Evolutionary conservation across 1,284 basidiomycete genomes (phyloP).

Genomic region (Fomitopsis betulina): DNA sequence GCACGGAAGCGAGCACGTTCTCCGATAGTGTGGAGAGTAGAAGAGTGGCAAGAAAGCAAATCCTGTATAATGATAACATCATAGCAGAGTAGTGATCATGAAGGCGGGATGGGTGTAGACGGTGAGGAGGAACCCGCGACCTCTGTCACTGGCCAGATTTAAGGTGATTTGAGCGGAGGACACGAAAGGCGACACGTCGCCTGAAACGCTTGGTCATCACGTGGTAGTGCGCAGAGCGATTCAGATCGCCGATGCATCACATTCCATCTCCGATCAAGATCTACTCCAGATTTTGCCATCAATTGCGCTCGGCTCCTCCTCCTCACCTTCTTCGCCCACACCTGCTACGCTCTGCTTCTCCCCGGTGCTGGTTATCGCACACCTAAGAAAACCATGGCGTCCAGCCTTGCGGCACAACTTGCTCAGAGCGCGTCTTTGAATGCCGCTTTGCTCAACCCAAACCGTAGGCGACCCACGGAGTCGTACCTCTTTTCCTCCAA

Average conservation of each 20-base stretch:
- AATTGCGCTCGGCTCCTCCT: too few relatives aligned
- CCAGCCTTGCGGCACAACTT: conserved; percentile 83
- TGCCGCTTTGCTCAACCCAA: conserved; percentile 59
- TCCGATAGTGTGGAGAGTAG: conserved; percentile 24
- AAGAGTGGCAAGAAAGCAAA: conserved; percentile 13
- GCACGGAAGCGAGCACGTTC: conserved; percentile 51
- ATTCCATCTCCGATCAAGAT: neutral
- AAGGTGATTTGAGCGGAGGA: too few relatives aligned
- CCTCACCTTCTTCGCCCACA: neutral
- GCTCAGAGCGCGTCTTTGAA: conserved; percentile 81
- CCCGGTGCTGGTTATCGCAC: neutral
- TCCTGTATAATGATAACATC: neutral
- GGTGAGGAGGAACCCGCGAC: neutral
- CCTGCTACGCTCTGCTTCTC: neutral
- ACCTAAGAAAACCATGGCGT: conserved; percentile 41
- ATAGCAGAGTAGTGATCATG: neutral
- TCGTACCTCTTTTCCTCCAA: conserved; percentile 86
- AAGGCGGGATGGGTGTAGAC: neutral
- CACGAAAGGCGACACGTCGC: conserved; percentile 3
- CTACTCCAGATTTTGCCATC: neutral
- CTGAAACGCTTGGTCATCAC: neutral
- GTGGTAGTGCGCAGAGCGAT: neutral
- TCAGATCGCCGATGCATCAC: conserved; percentile 1
- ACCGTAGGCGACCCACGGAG: conserved; percentile 54
- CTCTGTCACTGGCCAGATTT: too few relatives aligned